phyloP scores from a whole-genome alignment of 176 grass and related monocot species.

The Zea mays region Zm-B73-REFERENCE-NAM-5.0 NC_050099.1:6993001-6993500 shows the following conservation, averaged over 20 bases:
- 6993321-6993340: not conserved
- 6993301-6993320: not conserved
- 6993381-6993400: constrained; percentile 61
- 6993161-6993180: not conserved
- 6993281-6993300: not conserved
- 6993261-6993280: constrained; percentile 23
- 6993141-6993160: not conserved
- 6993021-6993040: not conserved
- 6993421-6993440: constrained; percentile 32
- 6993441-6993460: not conserved
- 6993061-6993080: not conserved
- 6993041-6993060: not conserved
- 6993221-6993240: not conserved
- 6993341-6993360: constrained; percentile 28
- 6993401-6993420: constrained; percentile 58
- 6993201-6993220: not conserved
- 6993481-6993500: constrained; percentile 37
- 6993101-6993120: not conserved
- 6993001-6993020: not conserved
- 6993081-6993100: not conserved
- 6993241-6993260: constrained; percentile 3
- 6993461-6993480: not conserved
- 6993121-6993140: not conserved
- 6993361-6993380: constrained; percentile 63
- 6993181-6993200: constrained; percentile 3